Percentiles rank a stretch among this genome's conserved stretches.
These are phyloP conservation scores for Pseudisothecium myosuroides DNA, from an alignment of 225 moss, liverwort and hornwort genomes.

Conservation along the genomic window DNA sequence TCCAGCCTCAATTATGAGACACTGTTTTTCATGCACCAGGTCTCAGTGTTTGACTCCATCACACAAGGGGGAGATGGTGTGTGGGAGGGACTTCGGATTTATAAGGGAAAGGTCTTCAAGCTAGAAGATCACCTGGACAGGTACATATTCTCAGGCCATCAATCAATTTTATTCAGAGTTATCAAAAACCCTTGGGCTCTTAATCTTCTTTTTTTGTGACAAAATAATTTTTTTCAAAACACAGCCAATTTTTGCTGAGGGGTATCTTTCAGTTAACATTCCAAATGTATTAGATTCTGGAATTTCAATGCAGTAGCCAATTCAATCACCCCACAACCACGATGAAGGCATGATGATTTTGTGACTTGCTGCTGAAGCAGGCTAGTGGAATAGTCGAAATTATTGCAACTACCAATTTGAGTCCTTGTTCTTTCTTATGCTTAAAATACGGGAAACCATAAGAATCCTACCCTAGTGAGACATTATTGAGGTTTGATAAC, in stretches of 20 bases:
- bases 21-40: slow-evolving; percentile 19
- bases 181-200: neutral
- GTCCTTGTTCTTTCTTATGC: neutral
- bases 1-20: neutral
- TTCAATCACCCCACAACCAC: neutral
- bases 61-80: slow-evolving; percentile 93
- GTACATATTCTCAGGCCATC: neutral
- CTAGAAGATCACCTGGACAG: slow-evolving; percentile 84
- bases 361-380: neutral
- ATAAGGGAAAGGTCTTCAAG: slow-evolving; percentile 87
- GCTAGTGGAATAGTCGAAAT: neutral
- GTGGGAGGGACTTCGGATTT: slow-evolving; percentile 89
- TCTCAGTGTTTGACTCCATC: slow-evolving; percentile 89
- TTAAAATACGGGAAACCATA: neutral
- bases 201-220: neutral
- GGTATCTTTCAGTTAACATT: neutral
- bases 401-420: neutral
- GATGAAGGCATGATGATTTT: neutral
- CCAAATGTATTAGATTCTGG: neutral
- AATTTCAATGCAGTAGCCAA: neutral
- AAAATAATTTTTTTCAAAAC: neutral
- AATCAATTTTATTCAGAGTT: neutral
- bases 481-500: neutral
- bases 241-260: neutral
- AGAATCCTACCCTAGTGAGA: neutral